phyloP scores from a whole-genome alignment of 108 stramenopile genomes.

The Skeletonema menzelii region DNA sequence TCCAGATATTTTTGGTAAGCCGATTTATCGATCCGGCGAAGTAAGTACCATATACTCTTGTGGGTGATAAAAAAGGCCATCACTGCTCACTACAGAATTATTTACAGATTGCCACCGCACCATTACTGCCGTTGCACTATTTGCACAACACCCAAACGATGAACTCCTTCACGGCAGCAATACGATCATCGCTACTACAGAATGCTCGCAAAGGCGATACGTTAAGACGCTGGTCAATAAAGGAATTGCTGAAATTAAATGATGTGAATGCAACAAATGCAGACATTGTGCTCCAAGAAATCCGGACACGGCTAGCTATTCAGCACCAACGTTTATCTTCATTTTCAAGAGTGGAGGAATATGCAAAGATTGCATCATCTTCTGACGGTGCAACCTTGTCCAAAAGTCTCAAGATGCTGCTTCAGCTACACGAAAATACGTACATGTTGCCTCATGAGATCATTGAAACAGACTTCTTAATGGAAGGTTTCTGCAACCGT shows the following conservation, averaged over 20 bases:
- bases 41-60: too few species aligned
- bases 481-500: slow-evolving; percentile 4
- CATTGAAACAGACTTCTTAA: slow-evolving; percentile 11
- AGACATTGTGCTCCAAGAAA: background rate
- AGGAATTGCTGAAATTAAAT: slow-evolving; percentile 1
- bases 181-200: slow-evolving; percentile 14
- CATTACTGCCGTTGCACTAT: too few species aligned
- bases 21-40: too few species aligned
- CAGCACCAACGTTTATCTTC: slow-evolving; percentile 5
- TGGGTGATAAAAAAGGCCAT: too few species aligned
- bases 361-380: slow-evolving; percentile 8
- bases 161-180: slow-evolving; percentile 1
- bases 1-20: too few species aligned
- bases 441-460: slow-evolving; percentile 23
- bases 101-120: too few species aligned
- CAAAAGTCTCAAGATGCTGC: slow-evolving; percentile 29
- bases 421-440: slow-evolving; percentile 39
- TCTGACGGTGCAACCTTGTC: slow-evolving; percentile 3
- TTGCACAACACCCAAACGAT: slow-evolving; percentile 9
- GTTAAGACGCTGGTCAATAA: slow-evolving; percentile 18
- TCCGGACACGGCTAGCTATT: background rate
- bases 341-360: slow-evolving; percentile 11
- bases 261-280: background rate
- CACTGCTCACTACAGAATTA: too few species aligned
- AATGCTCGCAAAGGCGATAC: slow-evolving; percentile 4